Base-by-base conservation (phyloP, 129 eudicot species). In the Flaveria sonorensis region DNA sequence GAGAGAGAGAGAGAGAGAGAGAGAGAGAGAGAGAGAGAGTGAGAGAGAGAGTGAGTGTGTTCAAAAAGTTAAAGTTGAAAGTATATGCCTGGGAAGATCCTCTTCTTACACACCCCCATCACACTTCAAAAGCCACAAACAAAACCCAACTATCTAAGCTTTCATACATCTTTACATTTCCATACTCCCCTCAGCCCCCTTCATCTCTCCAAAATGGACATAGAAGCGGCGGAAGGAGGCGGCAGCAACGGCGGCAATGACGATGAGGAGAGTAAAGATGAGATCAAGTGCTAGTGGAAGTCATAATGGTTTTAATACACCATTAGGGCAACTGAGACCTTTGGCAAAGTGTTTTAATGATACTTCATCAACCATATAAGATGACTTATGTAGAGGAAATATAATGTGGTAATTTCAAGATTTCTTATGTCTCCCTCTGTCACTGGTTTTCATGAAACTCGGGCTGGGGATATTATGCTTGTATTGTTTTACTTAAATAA, bases 261-360 rank as follows among this genome's bases (percentile, higher is more conserved):
- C 10, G 76, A 70, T 6, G 71, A 68, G 19, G 81, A 74, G 14
- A 46, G 68, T 28, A 15, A 65, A 19, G 63, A 73, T 43, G 50
- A 68, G 47, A 74, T 60, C 28, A 57, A 69, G 72, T 10, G 26
- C 14, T 71, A 70, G 18, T 24, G 50, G 4, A 13, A 59, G 76
- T 77, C 80, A 75, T 83, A 70, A 73, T 78, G 86, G 86, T 83
- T 72, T 20, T 71, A 52, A 72, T 30, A 21, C 56, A 83, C 83
- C 86, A 68, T 78, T 78, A 74, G 86, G 86, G 86, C 86, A 83
- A 83, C 86, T 83, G 60, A 73, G 59, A 83, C 83, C 86, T 83
- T 83, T 83, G 86, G 86, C 83, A 83, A 68, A 78, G 57, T 81
- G 57, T 68, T 42, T 75, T 42, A 4, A 10, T 47, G 71, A 42